These are phyloP conservation scores for Elaeagnus macrophylla DNA, from an alignment of 306 rosid species.

Conservation along the genomic window DNA sequence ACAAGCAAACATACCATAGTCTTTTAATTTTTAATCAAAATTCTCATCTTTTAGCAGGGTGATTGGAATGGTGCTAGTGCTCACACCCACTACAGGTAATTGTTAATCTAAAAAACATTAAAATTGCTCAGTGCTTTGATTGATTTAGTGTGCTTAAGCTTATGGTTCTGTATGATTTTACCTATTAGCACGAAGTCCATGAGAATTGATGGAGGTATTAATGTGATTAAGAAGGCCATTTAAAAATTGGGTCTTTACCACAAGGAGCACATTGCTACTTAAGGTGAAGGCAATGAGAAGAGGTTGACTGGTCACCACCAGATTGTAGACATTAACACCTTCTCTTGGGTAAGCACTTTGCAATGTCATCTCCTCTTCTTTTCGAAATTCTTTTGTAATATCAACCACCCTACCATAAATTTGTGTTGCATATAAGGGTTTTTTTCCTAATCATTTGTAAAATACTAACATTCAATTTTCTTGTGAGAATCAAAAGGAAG, in stretches of 20 bases:
- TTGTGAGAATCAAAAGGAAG: no score
- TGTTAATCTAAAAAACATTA: no score
- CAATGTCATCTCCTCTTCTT: background rate
- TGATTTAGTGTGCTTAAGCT: background rate
- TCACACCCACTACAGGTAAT: constrained; percentile 45
- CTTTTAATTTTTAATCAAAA: no score
- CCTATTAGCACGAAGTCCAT: constrained; percentile 36
- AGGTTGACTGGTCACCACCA: constrained; percentile 51
- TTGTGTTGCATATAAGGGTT: no score
- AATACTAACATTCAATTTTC: background rate
- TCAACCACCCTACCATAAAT: background rate
- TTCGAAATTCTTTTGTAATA: background rate
- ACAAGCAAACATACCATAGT: background rate
- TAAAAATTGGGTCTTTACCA: constrained; percentile 35
- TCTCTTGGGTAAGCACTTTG: constrained; percentile 33
- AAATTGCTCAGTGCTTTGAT: background rate
- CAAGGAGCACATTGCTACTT: constrained; percentile 42
- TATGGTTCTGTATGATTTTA: background rate
- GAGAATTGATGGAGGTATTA: constrained; percentile 37
- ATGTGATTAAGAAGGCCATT: constrained; percentile 44
- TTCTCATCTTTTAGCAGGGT: constrained; percentile 21
- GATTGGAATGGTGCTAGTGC: constrained; percentile 63
- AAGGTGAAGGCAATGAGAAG: constrained; percentile 52
- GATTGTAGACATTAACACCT: constrained; percentile 45
- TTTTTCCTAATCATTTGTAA: background rate